Conservation (phyloP, 768 basidiomycete genomes). For the Hypholoma fasciculare region DNA sequence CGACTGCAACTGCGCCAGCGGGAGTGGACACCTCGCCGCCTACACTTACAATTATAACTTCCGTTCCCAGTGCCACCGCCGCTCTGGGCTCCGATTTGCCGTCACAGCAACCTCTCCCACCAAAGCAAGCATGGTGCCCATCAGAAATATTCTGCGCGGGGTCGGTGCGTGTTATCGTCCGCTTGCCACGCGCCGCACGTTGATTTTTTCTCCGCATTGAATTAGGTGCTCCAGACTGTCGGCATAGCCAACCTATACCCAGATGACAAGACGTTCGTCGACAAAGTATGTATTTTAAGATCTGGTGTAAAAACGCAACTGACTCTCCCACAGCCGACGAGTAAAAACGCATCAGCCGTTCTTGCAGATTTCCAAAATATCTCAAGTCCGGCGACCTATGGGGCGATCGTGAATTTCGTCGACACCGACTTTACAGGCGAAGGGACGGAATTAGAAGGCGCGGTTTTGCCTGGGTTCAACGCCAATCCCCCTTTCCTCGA, state of each 20-base stretch:
- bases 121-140: constrained; percentile 74
- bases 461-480: constrained; percentile 62
- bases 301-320: constrained; percentile 1
- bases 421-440: constrained; percentile 80
- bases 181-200: constrained; percentile 9
- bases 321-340: constrained; percentile 59
- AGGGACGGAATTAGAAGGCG: constrained; percentile 76
- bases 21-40: constrained; percentile 17
- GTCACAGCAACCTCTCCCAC: constrained; percentile 64
- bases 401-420: constrained; percentile 66
- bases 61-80: constrained; percentile 63
- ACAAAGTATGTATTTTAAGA: constrained; percentile 43
- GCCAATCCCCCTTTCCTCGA: constrained; percentile 64
- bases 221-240: constrained; percentile 80
- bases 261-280: constrained; percentile 89
- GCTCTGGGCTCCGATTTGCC: constrained; percentile 55
- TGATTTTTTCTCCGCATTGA: constrained; percentile 8
- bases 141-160: constrained; percentile 82
- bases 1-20: constrained; percentile 16
- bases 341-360: constrained; percentile 61
- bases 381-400: constrained; percentile 54
- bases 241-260: constrained; percentile 72
- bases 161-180: constrained; percentile 42
- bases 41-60: constrained; percentile 53
- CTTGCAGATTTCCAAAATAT: constrained; percentile 66